phyloP scores from a whole-genome alignment of 768 basidiomycete genomes.

The Termitomyces sp. region DNA sequence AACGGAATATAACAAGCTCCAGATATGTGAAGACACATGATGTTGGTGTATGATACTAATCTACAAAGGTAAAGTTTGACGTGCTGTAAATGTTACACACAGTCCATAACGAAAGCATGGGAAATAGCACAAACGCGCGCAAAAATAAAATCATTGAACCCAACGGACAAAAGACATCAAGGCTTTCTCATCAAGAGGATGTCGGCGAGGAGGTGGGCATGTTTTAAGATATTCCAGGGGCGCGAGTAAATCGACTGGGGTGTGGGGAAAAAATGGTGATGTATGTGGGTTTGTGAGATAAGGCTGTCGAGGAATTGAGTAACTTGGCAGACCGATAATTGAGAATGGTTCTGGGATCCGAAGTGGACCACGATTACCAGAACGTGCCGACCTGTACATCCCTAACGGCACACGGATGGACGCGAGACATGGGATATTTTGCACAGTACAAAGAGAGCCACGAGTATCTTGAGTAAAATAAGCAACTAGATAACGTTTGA shows the following conservation, averaged over 20 bases:
- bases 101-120: neutral
- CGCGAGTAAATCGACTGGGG: conserved; percentile 37
- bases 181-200: conserved; percentile 69
- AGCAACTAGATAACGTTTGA: conserved; percentile 47
- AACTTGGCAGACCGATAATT: conserved; percentile 2
- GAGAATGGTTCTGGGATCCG: conserved; percentile 1
- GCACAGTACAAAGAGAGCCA: conserved; percentile 53
- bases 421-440: conserved; percentile 54
- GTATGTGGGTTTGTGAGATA: too few species aligned
- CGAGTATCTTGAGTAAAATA: conserved; percentile 70
- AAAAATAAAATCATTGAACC: conserved; percentile 3
- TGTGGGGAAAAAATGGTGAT: neutral
- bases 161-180: conserved; percentile 52
- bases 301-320: too few species aligned
- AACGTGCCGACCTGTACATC: conserved; percentile 64
- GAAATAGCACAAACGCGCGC: neutral
- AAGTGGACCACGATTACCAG: conserved; percentile 28
- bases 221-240: conserved; percentile 63
- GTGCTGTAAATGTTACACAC: neutral
- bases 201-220: conserved; percentile 57
- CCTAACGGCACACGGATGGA: conserved; percentile 53
- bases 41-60: neutral
- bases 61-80: neutral
- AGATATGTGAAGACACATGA: neutral
- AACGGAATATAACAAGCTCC: neutral